Conservation (phyloP, 1,284 basidiomycete species). For the Trametes versicolor region DNA sequence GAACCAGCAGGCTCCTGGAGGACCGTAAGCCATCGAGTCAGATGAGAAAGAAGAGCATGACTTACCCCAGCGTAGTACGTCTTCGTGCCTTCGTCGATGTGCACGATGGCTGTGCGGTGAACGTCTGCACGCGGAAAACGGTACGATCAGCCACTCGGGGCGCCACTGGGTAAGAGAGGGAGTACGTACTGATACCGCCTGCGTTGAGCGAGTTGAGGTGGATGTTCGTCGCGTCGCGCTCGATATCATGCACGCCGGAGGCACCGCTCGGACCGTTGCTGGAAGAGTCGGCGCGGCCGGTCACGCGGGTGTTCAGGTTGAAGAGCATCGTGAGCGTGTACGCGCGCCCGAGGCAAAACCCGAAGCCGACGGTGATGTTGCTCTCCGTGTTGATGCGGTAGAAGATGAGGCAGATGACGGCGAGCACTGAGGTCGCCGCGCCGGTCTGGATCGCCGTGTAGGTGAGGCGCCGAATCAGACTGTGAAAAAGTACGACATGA, state of each 20-base stretch:
- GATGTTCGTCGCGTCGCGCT: conserved; percentile 10
- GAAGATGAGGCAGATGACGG: conserved; percentile 13
- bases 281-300: conserved; percentile 3
- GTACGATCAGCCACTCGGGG: background rate
- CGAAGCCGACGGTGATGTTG: conserved; percentile 13
- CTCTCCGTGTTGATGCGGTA: conserved; percentile 15
- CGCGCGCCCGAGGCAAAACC: conserved; percentile 11
- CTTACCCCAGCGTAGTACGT: conserved; percentile 11
- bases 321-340: conserved; percentile 15
- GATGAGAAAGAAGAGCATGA: background rate
- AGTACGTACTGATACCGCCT: conserved; percentile 6
- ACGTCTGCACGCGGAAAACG: background rate
- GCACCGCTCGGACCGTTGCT: background rate
- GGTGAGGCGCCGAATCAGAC: conserved; percentile 8
- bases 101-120: conserved; percentile 8
- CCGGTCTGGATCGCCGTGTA: conserved; percentile 7
- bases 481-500: background rate
- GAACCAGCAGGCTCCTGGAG: background rate
- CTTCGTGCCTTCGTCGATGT: conserved; percentile 12
- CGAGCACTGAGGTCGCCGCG: conserved; percentile 6
- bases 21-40: background rate
- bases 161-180: background rate
- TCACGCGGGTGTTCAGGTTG: conserved; percentile 12
- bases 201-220: conserved; percentile 4
- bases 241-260: conserved; percentile 4